These are phyloP conservation scores for Fusarium sublunatum DNA, from an alignment of 2,329 filamentous ascomycete genomes.

Conservation along the genomic window DNA sequence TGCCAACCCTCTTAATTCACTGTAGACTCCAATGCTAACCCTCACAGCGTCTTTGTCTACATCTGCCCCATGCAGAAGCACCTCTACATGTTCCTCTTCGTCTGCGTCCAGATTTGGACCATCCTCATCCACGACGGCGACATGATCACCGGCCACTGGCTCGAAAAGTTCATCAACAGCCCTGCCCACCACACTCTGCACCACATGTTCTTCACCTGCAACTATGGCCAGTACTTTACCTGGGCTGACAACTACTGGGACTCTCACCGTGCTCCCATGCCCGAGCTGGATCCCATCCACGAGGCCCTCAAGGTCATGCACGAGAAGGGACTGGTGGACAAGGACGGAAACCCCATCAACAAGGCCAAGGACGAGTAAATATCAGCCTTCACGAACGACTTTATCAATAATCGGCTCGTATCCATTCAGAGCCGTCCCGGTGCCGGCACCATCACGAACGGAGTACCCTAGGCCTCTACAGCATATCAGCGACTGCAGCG, in stretches of 20 bases:
- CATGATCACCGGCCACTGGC: slow-evolving; percentile 60
- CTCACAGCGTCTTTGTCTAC: slow-evolving; percentile 55
- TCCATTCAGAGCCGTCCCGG: slow-evolving; percentile 24
- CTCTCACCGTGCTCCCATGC: slow-evolving; percentile 58
- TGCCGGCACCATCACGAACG: slow-evolving; percentile 35
- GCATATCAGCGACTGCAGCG: slow-evolving; percentile 8
- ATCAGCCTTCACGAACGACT: slow-evolving; percentile 2
- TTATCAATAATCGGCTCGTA: neutral
- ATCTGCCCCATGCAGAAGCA: slow-evolving; percentile 60
- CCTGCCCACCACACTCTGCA: slow-evolving; percentile 61
- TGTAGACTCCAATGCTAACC: slow-evolving; percentile 9
- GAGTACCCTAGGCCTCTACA: slow-evolving; percentile 19
- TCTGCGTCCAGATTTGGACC: slow-evolving; percentile 60
- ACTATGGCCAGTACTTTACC: slow-evolving; percentile 63
- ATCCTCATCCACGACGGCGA: slow-evolving; percentile 63
- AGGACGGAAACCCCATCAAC: slow-evolving; percentile 54
- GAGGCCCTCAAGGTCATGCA: slow-evolving; percentile 58
- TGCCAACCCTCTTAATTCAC: slow-evolving; percentile 18
- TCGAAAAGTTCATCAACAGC: slow-evolving; percentile 60
- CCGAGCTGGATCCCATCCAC: slow-evolving; percentile 57
- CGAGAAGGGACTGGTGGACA: slow-evolving; percentile 58
- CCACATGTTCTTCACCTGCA: slow-evolving; percentile 63
- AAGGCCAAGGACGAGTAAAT: slow-evolving; percentile 48
- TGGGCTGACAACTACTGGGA: slow-evolving; percentile 59
- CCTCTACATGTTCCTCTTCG: slow-evolving; percentile 58